These are phyloP conservation scores for Mycena filopes DNA, from an alignment of 768 basidiomycete genomes.

Conservation along the genomic window DNA sequence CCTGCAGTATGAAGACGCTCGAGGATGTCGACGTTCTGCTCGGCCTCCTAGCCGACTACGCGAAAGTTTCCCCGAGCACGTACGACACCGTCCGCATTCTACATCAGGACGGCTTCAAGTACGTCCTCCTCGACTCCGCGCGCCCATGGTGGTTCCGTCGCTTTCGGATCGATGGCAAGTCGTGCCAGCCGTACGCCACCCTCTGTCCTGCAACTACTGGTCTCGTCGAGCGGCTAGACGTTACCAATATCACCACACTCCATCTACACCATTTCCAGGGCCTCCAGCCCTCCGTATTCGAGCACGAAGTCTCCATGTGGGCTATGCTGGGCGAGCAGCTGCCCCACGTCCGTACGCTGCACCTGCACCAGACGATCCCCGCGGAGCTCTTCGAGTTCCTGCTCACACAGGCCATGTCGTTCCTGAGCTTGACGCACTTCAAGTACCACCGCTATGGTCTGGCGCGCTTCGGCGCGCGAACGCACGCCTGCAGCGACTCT, in stretches of 20 bases:
- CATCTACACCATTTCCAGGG: conserved; percentile 18
- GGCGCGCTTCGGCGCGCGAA: neutral
- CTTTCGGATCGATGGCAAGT: conserved; percentile 5
- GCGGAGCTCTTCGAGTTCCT: conserved; percentile 26
- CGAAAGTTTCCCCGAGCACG: neutral
- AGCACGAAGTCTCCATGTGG: neutral
- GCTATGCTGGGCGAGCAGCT: neutral
- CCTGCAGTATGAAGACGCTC: neutral
- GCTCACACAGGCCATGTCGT: conserved; percentile 26
- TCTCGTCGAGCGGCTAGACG: neutral
- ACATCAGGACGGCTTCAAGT: conserved; percentile 11
- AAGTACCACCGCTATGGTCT: neutral
- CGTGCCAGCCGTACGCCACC: neutral
- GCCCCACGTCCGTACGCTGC: conserved; percentile 13
- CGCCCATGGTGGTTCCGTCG: conserved; percentile 18
- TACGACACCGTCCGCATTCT: conserved; percentile 31
- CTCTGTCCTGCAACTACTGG: neutral
- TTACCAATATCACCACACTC: conserved; percentile 13
- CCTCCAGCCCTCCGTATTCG: neutral
- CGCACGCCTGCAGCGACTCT: conserved; percentile 19
- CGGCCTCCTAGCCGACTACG: neutral
- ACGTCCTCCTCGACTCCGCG: conserved; percentile 16
- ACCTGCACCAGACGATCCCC: conserved; percentile 26
- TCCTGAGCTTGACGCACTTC: conserved; percentile 21
- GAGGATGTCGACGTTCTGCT: neutral